phyloP scores from a whole-genome alignment of 768 basidiomycete genomes.

The Tulasnella calospora region DNA sequence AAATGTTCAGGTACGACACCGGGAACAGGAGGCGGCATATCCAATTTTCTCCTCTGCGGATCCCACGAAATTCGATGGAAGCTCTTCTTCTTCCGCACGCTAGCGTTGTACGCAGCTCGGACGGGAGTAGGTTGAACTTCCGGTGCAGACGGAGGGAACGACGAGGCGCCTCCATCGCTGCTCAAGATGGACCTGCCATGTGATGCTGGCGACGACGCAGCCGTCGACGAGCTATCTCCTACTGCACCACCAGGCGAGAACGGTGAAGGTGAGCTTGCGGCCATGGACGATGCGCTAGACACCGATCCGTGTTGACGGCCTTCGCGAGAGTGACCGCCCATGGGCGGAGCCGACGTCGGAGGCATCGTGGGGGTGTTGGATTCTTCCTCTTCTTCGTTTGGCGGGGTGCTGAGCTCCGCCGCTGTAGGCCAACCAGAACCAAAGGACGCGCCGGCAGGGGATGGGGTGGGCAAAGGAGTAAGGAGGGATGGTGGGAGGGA shows the following conservation, averaged over 20 bases:
- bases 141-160: neutral
- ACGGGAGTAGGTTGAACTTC: slow-evolving; percentile 13
- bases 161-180: neutral
- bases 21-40: neutral
- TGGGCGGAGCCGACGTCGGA: neutral
- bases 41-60: slow-evolving; percentile 6
- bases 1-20: neutral
- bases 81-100: slow-evolving; percentile 13
- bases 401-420: neutral
- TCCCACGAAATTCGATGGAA: slow-evolving; percentile 20
- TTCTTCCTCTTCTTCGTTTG: slow-evolving; percentile 13
- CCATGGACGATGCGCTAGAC: slow-evolving; percentile 17
- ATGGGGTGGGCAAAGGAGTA: slow-evolving; percentile 16
- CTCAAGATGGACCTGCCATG: slow-evolving; percentile 9
- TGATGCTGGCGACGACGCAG: slow-evolving; percentile 15
- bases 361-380: slow-evolving; percentile 18
- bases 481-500: slow-evolving; percentile 52
- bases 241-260: slow-evolving; percentile 11
- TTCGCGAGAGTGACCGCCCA: neutral
- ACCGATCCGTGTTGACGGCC: neutral
- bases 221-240: slow-evolving; percentile 18
- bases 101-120: slow-evolving; percentile 18
- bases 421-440: neutral
- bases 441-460: neutral
- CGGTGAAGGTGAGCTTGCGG: slow-evolving; percentile 14